Percentiles rank a stretch among this genome's conserved stretches.
These are phyloP conservation scores for Spergularia marina DNA, from an alignment of 148 eudicot genomes.

Conservation along the genomic window DNA sequence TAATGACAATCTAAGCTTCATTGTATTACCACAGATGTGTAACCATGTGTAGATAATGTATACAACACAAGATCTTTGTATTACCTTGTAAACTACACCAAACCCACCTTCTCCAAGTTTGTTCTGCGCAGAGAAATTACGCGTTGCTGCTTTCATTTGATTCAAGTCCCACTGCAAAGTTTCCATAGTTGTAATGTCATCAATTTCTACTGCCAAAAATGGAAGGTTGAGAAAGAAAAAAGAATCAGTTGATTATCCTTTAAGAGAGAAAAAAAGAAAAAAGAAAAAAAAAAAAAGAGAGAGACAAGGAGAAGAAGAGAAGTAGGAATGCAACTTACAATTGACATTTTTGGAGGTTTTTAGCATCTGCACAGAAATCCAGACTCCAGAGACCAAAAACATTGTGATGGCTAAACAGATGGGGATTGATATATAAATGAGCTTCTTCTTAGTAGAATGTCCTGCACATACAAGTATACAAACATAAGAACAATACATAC, in stretches of 20 bases:
- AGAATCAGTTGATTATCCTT: not conserved
- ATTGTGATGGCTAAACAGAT: not conserved
- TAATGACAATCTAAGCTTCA: not conserved
- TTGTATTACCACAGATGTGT: too few species aligned
- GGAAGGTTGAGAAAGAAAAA: not conserved
- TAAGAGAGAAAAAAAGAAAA: not conserved
- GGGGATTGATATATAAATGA: conserved; percentile 4
- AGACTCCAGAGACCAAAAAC: not conserved
- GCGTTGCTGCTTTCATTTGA: conserved; percentile 24
- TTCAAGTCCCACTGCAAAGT: conserved; percentile 25
- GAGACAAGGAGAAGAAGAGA: not conserved
- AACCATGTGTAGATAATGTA: not conserved
- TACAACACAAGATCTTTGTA: not conserved
- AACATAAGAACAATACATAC: not conserved
- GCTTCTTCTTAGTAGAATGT: not conserved
- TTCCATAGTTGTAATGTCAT: not conserved
- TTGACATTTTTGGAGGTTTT: not conserved
- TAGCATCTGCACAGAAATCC: not conserved
- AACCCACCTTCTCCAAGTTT: conserved; percentile 33
- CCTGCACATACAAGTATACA: not conserved
- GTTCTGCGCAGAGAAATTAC: conserved; percentile 25
- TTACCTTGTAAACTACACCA: conserved; percentile 32
- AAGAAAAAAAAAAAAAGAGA: too few species aligned
- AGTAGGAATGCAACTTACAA: not conserved
- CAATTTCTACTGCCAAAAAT: conserved; percentile 1